These are phyloP conservation scores for Fusarium phyllophilum DNA, from an alignment of 2,329 filamentous ascomycete genomes.

Conservation along the genomic window DNA sequence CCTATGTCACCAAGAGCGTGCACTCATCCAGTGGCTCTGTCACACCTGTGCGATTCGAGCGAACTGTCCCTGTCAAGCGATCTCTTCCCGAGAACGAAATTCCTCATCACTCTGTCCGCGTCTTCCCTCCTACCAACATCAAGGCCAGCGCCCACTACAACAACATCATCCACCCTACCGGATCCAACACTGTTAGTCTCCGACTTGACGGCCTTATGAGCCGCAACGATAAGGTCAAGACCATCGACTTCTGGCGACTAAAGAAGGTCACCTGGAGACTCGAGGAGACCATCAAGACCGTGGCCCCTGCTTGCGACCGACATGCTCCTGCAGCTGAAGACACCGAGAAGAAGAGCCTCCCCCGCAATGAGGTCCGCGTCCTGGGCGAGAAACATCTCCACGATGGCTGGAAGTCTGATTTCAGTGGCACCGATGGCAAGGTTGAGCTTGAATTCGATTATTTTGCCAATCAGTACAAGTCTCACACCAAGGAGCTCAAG, in stretches of 20 bases:
- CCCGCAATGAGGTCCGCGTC: slow-evolving; percentile 78
- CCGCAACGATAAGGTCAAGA: slow-evolving; percentile 73
- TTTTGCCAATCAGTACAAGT: slow-evolving; percentile 52
- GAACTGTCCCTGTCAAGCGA: slow-evolving; percentile 78
- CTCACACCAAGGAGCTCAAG: slow-evolving; percentile 61
- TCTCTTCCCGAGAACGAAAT: slow-evolving; percentile 77
- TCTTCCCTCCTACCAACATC: slow-evolving; percentile 96
- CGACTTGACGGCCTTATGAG: slow-evolving; percentile 87
- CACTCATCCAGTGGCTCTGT: slow-evolving; percentile 51
- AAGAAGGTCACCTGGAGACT: slow-evolving; percentile 94
- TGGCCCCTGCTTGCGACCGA: slow-evolving; percentile 82
- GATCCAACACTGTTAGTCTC: slow-evolving; percentile 81
- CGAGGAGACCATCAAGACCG: slow-evolving; percentile 83
- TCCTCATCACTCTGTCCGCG: slow-evolving; percentile 89
- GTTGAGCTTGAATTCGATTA: slow-evolving; percentile 85
- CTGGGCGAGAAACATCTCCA: slow-evolving; percentile 86
- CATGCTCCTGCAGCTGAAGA: slow-evolving; percentile 64
- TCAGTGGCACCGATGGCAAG: slow-evolving; percentile 62
- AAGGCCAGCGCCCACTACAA: slow-evolving; percentile 85
- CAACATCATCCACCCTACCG: slow-evolving; percentile 86
- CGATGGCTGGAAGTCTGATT: slow-evolving; percentile 87
- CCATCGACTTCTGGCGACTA: slow-evolving; percentile 83
- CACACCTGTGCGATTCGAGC: slow-evolving; percentile 70
- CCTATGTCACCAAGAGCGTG: slow-evolving; percentile 67
- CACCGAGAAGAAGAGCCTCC: slow-evolving; percentile 68